Conservation (phyloP, 2,329 filamentous ascomycete species). For the Xylaria sp. region DNA sequence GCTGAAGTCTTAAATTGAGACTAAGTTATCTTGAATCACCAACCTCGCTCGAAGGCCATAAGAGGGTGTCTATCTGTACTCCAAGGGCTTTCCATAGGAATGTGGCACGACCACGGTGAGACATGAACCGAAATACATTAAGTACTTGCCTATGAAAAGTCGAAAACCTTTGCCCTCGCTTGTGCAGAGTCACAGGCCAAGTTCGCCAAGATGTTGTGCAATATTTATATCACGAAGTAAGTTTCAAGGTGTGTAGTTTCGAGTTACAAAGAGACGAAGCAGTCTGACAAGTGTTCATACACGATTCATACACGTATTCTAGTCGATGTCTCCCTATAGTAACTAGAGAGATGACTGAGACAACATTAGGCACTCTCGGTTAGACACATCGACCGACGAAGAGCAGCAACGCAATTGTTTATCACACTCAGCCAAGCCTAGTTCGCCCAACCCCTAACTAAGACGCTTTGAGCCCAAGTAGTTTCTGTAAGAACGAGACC, state of each 20-base stretch:
- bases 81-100: not conserved
- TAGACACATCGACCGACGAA: not conserved
- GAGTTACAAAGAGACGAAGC: not conserved
- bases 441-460: too few species aligned
- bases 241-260: not conserved
- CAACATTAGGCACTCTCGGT: not conserved
- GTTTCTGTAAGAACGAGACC: too few species aligned
- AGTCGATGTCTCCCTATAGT: too few species aligned
- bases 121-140: not conserved
- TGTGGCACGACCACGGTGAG: not conserved
- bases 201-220: not conserved
- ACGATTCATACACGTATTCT: not conserved
- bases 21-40: not conserved
- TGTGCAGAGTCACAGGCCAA: too few species aligned
- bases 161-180: not conserved
- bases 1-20: not conserved
- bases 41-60: not conserved
- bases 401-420: not conserved
- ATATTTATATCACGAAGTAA: not conserved
- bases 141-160: not conserved
- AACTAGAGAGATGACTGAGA: not conserved
- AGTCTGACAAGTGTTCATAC: not conserved
- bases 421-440: not conserved
- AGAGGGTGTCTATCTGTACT: not conserved
- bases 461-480: not conserved